Base-by-base conservation (phyloP, 164 flowering plant genomes). In the Liriodendron chinense region DNA sequence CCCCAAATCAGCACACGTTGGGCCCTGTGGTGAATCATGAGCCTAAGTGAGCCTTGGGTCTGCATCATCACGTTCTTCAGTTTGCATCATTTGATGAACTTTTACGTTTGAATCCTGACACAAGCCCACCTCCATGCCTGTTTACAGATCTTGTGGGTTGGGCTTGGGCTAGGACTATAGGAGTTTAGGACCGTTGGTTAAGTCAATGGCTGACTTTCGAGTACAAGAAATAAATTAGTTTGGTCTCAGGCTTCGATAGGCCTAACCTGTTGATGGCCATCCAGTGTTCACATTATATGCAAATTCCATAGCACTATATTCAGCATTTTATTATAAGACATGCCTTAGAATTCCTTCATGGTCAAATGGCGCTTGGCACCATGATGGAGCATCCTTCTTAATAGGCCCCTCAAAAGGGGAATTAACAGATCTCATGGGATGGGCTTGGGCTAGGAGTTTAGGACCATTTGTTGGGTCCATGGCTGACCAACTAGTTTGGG, bases 331-430 rank as follows among this genome's bases (percentile, higher is more conserved):
- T 34, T 34, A 34, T 34, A 34, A 34, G 43, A 69, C 20, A 94
- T n/a, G n/a, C 97, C 98, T 94, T 57, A 92, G 47, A 76, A 91
- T 80, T 78, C 98, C 98, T 88, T 94, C 97, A 47, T 96, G 98
- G 79, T 94, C 98, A 82, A 94, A 92, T 57, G 97, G 94, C 18
- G 92, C 97, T 76, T 78, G 80, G 80, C 98, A 94, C 98, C 97
- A 92, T 24, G 89, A 79, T 77, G 98, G 96, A 76, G 97, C 97
- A 86, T 81, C 89, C 25, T 75, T 73, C 67, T 83, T 69, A 14
- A 92, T 79, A 70, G 96, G 87, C 47, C 98, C 98, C 72, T 80
- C 90, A 78, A 86, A 82, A 62, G 96, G 98, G 68, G 97, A 90
- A 66, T 75, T 76, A 69, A 79, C 83, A 34, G 91, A 28, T 28